Evolutionary conservation across 2,329 filamentous ascomycete genomes (phyloP), one percentile per base, ranked within the genome.

Genomic region (Stachybotrys elegans): DNA sequence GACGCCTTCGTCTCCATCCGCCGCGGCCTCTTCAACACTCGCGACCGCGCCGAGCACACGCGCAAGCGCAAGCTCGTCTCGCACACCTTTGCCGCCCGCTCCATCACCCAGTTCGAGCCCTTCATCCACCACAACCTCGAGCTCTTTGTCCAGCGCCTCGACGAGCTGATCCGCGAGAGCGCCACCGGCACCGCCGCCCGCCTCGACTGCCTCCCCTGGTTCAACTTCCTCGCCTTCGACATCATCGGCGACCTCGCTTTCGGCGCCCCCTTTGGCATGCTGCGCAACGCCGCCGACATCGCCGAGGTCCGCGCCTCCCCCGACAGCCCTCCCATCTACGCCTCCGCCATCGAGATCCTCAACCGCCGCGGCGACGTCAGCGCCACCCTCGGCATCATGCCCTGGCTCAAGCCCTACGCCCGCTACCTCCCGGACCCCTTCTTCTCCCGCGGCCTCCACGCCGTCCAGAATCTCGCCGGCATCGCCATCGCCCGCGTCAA

Each of bases 1-100:
- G 88, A 95, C 57, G 86, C 88, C 40, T 95, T 95, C 56, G 89
- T 95, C 43, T 91, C 86, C 12, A 94, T 95, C 57, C 79, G 78
- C 41, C 80, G 88, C 12, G 89, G 89, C 17, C 74, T 96, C 12
- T 96, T 95, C 79, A 95, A 94, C 65, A 95, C 90, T 0, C 77
- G 91, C 23, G 81, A 91, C 66, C 79, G 91, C 40, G 72, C 73
- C 1, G 88, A 95, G 58, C 90, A 96, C 63, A 84, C 84, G 0
- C 82, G 90, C 50, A 96, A 95, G 76, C 81, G 90, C 57, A 95
- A 95, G 76, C 84, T 88, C 3, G 80, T 95, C 39, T 83, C 87
- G 2, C 88, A 95, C 63, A 93, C 88, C 23, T 95, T 95, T 68
- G 87, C 83, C 13, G 76, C 84, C 48, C 94, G 92, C 68, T 87